Evolutionary conservation across 1,284 basidiomycete genomes (phyloP).

Genomic region (Entoloma clypeatum): DNA sequence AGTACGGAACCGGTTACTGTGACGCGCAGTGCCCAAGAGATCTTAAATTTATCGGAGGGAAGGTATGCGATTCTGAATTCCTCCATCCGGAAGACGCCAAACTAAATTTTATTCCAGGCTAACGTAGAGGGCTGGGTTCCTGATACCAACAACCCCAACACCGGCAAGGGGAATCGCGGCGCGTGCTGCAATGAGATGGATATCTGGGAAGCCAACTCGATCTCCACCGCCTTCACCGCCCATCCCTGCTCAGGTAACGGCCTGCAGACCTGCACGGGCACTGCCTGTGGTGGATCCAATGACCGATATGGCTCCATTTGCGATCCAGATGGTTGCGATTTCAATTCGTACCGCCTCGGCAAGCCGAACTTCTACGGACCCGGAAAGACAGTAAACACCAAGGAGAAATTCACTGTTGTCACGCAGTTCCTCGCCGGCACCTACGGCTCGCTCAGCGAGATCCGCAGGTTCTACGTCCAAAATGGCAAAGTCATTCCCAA

Average conservation of each 20-base stretch:
- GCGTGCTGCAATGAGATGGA: slow-evolving; percentile 56
- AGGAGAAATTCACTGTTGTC: slow-evolving; percentile 46
- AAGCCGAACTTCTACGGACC: slow-evolving; percentile 46
- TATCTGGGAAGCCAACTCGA: slow-evolving; percentile 53
- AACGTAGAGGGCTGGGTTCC: slow-evolving; percentile 41
- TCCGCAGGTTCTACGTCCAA: slow-evolving; percentile 54
- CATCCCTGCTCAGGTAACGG: slow-evolving; percentile 21
- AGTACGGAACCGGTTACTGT: slow-evolving; percentile 55
- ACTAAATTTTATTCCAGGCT: slow-evolving; percentile 33
- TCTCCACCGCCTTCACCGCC: slow-evolving; percentile 47
- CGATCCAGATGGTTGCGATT: slow-evolving; percentile 23
- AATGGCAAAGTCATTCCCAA: slow-evolving; percentile 49
- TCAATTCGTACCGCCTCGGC: slow-evolving; percentile 54
- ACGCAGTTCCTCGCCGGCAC: slow-evolving; percentile 52
- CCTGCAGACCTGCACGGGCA: slow-evolving; percentile 16
- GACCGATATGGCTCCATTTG: slow-evolving; percentile 21
- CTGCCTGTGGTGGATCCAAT: slow-evolving; percentile 17
- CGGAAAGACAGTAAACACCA: slow-evolving; percentile 41
- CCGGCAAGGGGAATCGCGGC: slow-evolving; percentile 37
- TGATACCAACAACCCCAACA: slow-evolving; percentile 22
- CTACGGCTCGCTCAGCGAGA: slow-evolving; percentile 45
- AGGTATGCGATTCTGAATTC: slow-evolving; percentile 34
- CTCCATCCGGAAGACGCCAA: too few relatives aligned
- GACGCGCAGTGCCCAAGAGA: slow-evolving; percentile 54
- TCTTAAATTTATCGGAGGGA: slow-evolving; percentile 52